Conservation (phyloP, 1,139 yeast species). For the Tardiomyces blankii region DNA sequence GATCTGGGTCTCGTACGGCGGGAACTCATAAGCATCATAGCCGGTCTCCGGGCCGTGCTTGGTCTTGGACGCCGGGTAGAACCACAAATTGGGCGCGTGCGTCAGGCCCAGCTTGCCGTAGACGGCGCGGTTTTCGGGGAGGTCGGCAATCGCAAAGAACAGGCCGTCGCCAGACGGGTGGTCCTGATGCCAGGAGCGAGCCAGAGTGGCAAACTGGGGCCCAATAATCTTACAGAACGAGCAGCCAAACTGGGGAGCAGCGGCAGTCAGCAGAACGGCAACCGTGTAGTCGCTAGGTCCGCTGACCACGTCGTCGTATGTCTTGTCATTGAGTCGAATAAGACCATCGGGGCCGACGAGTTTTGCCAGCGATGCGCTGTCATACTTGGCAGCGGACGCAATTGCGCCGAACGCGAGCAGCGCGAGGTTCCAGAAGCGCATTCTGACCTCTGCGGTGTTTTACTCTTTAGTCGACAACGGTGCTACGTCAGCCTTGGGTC, state of each 20-base stretch:
- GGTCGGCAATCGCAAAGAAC: conserved; percentile 68
- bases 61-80: conserved; percentile 48
- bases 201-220: conserved; percentile 54
- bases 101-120: conserved; percentile 45
- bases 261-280: conserved; percentile 61
- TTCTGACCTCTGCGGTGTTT: not conserved
- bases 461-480: too few species aligned
- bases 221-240: conserved; percentile 58
- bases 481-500: too few species aligned
- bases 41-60: conserved; percentile 16
- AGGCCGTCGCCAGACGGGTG: conserved; percentile 38
- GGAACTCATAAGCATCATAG: conserved; percentile 29
- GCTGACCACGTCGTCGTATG: conserved; percentile 44
- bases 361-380: not conserved
- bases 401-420: not conserved
- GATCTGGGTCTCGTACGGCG: conserved; percentile 44
- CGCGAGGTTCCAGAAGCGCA: not conserved
- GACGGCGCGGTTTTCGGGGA: conserved; percentile 42
- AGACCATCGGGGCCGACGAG: conserved; percentile 22
- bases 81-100: conserved; percentile 69
- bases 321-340: conserved; percentile 47
- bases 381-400: not conserved
- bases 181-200: conserved; percentile 45
- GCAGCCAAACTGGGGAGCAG: conserved; percentile 65
- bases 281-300: conserved; percentile 67